Conservation (phyloP, 108 stramenopile genomes). For the Mediolabrus comicus region DNA sequence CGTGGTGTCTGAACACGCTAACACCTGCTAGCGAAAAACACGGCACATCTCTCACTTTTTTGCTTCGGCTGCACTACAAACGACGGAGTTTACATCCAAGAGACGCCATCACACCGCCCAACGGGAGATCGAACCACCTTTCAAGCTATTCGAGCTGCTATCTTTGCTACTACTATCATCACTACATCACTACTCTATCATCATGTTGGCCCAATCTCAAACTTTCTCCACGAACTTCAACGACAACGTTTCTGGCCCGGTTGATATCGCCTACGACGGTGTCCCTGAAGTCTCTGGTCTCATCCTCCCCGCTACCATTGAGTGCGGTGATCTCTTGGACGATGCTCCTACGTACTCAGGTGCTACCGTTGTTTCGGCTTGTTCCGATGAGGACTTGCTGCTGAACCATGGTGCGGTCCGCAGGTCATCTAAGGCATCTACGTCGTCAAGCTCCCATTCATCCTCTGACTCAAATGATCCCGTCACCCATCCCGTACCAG, state of each 20-base stretch:
- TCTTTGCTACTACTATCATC: background rate
- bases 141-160: background rate
- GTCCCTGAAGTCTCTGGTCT: slow-evolving; percentile 4
- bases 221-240: background rate
- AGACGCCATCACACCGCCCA: background rate
- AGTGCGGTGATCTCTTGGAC: slow-evolving; percentile 11
- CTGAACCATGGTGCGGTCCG: background rate
- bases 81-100: background rate
- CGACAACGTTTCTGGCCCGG: background rate
- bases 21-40: background rate
- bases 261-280: too few species aligned
- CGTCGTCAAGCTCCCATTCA: background rate
- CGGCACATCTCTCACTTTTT: background rate
- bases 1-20: background rate
- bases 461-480: background rate
- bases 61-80: background rate
- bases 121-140: too few species aligned
- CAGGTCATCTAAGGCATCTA: slow-evolving; percentile 1
- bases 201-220: background rate
- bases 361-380: slow-evolving; percentile 12
- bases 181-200: too few species aligned
- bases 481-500: slow-evolving; percentile 32
- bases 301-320: slow-evolving; percentile 7
- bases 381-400: background rate
- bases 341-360: background rate